Evolutionary conservation across 352 stramenopile species (phyloP), one percentile per base, ranked within the genome.

Genomic region (Pythium guiyangense): DNA sequence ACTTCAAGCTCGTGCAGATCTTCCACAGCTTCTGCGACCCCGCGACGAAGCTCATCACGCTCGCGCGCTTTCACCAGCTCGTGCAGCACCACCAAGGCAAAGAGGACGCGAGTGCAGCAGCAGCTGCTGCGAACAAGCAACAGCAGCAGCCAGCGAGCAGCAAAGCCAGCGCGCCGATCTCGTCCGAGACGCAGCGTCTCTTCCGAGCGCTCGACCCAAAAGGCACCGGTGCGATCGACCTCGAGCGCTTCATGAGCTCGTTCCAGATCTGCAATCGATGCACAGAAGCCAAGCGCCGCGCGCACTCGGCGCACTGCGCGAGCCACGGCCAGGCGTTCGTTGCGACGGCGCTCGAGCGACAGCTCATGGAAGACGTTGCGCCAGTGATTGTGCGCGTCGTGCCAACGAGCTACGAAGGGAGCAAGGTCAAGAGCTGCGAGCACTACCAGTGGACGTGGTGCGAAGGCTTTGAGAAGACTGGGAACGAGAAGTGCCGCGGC

Each of bases 381-480:
- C 83, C 83, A 0, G 83, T 93, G 37, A 67, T 93, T 20, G 83
- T 93, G 31, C 80, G 83, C 11, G 83, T 91, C 17, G 83, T 93
- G 11, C 83, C 83, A 0, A 78, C 71, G 0, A 53, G 54, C 6
- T 91, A 79, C 53, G 83, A 93, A 82, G 83, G 83, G 39, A 62
- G 64, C 59, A 93, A 93, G 62, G 81, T 93, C 53, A 86, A 87
- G 59, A 89, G 77, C 47, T 93, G 83, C 42, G 83, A 93, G 51
- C 83, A 93, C 58, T 93, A 91, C 54, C 83, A 91, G 57, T 93
- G 83, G 83, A 93, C 80, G 1, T 93, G 83, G 83, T 93, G 83
- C 62, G 83, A 93, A 69, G 83, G 83, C 4, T 93, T 87, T 29
- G 80, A 81, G 45, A 93, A 93, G 53, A 89, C 80, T 25, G 74